Evolutionary conservation across 352 stramenopile species (phyloP), one percentile per base, ranked within the genome.

Genomic region (Globisporangium carolinianum): DNA sequence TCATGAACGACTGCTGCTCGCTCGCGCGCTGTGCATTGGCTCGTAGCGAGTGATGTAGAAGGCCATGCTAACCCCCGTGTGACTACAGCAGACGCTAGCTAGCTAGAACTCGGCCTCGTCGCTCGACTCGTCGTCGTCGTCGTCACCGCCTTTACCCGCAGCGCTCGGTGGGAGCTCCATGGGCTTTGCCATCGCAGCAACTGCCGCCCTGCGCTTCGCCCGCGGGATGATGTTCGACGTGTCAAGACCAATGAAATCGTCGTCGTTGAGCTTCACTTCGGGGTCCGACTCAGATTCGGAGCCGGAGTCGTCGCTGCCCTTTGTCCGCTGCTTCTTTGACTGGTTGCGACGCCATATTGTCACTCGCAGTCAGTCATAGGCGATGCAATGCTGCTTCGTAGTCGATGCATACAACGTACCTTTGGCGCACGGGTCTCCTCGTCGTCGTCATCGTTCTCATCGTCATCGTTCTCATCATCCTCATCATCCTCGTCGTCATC

Each of bases 151-250:
- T 43, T 45, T 53, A 18, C 62, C 61, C 9, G 46, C 69, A 3
- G 58, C 51, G 3, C 63, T 67, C 5, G 69, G 58, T 46, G 73
- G 71, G 57, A 88, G 75, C 53, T 91, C 76, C 54, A 83, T 77
- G 0, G 79, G 76, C 38, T 83, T 67, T 5, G 82, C 73, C 76
- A 84, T 82, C 37, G 84, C 80, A 14, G 82, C 84, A 24, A 83
- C 79, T 1, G 84, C 84, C 0, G 82, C 84, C 45, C 84, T 82
- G 58, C 84, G 84, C 43, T 72, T 71, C 9, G 84, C 71, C 42
- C 84, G 82, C 17, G 84, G 84, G 61, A 94, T 94, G 61, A 94
- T 94, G 66, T 92, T 92, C 55, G 78, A 77, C 65, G 84, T 87
- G 67, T 94, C 84, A 46, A 94, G 71, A 12, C 79, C 84, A 37